Conservation (phyloP, 495 filamentous ascomycete species). For the Staphylotrichum tortipilum region DNA sequence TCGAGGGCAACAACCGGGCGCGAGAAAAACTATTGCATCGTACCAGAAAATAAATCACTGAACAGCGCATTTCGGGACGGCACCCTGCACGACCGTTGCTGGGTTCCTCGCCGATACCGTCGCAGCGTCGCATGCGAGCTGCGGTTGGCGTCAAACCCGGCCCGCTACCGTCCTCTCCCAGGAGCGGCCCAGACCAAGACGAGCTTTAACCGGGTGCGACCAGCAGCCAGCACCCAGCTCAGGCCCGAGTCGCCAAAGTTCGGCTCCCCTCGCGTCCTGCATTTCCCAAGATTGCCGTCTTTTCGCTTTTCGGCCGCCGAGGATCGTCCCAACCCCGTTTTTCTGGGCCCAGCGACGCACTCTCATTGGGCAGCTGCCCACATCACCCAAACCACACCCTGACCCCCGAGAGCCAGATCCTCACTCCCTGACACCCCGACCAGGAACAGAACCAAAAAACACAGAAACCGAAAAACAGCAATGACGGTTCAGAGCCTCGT, state of each 20-base stretch:
- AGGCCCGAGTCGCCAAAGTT: constrained; percentile 3
- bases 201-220: background rate
- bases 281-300: constrained; percentile 6
- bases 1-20: too few relatives aligned
- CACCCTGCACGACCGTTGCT: too few relatives aligned
- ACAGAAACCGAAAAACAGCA: too few relatives aligned
- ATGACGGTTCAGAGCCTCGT: constrained; percentile 33
- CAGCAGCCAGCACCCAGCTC: background rate
- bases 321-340: background rate
- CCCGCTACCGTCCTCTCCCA: background rate
- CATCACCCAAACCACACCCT: too few relatives aligned
- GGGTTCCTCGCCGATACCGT: too few relatives aligned
- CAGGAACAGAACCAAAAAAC: background rate
- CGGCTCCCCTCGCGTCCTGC: constrained; percentile 4
- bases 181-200: background rate
- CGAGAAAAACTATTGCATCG: too few relatives aligned
- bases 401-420: too few relatives aligned
- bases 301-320: too few relatives aligned
- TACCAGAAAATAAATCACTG: too few relatives aligned
- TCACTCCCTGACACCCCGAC: too few relatives aligned
- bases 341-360: background rate
- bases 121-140: too few relatives aligned
- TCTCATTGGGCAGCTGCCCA: background rate
- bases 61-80: too few relatives aligned
- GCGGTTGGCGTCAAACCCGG: background rate